Conservation (phyloP, 441 rosid genomes). For the Mallotus repandus region DNA sequence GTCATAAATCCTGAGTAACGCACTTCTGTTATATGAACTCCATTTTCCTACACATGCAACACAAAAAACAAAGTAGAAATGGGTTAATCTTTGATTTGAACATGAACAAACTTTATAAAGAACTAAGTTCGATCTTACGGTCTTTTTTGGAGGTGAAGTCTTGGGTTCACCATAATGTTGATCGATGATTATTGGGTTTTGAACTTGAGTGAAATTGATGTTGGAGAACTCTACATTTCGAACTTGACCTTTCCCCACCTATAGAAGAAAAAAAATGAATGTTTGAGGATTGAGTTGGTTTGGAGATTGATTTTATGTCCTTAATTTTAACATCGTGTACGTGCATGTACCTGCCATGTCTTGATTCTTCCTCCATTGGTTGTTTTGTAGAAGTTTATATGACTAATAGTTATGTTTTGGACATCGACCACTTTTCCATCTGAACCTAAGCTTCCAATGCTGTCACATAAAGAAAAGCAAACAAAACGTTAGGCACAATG, state of each 20-base stretch:
- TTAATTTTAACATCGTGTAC: not conserved
- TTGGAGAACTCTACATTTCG: slow-evolving; percentile 34
- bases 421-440: slow-evolving; percentile 38
- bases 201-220: slow-evolving; percentile 36
- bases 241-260: slow-evolving; percentile 42
- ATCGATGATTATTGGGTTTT: slow-evolving; percentile 48
- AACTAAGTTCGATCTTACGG: not conserved
- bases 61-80: too few species aligned
- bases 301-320: too few species aligned
- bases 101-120: too few species aligned
- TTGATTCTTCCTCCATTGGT: slow-evolving; percentile 60
- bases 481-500: too few species aligned
- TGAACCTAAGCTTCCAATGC: slow-evolving; percentile 61
- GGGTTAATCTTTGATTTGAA: too few species aligned
- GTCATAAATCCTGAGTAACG: slow-evolving; percentile 29
- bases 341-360: slow-evolving; percentile 43
- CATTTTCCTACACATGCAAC: slow-evolving; percentile 10
- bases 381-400: slow-evolving; percentile 36
- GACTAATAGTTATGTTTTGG: slow-evolving; percentile 32
- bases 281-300: too few species aligned
- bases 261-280: not conserved
- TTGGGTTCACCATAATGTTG: slow-evolving; percentile 39
- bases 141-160: not conserved
- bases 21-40: slow-evolving; percentile 42
- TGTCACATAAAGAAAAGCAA: too few species aligned